A percentile compares a stretch with the other conserved stretches of the same genome.
Conservation (phyloP, 2,329 filamentous ascomycete genomes). For the Dendryphion nanum region DNA sequence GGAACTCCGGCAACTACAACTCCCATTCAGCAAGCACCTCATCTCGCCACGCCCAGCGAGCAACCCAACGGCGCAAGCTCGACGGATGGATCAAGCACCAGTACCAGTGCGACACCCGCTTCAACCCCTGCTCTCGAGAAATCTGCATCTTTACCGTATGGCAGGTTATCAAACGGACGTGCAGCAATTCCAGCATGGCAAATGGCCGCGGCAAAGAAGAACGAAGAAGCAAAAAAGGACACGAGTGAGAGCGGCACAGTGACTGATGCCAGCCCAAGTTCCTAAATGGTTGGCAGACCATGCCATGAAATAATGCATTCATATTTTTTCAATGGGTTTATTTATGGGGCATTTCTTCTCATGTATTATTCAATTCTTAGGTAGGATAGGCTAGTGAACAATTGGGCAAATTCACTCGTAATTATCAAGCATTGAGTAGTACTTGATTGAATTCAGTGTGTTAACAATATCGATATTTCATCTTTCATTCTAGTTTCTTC, state of each 20-base stretch:
- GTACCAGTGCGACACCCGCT: constrained; percentile 16
- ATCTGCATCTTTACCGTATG: constrained; percentile 23
- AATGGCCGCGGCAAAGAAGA: constrained; percentile 50
- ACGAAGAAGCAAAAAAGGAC: constrained; percentile 46
- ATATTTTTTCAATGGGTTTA: too few relatives aligned
- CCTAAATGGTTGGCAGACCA: too few relatives aligned
- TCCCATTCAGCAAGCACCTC: constrained; percentile 12
- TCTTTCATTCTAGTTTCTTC: too few relatives aligned
- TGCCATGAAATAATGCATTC: too few relatives aligned
- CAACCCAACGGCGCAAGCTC: constrained; percentile 16
- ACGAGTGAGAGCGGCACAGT: constrained; percentile 38
- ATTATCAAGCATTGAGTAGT: too few relatives aligned
- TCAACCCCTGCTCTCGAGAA: constrained; percentile 23
- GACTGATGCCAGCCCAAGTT: constrained; percentile 28
- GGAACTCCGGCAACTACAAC: constrained; percentile 20
- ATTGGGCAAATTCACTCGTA: too few relatives aligned
- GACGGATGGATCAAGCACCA: constrained; percentile 18
- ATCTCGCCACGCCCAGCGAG: constrained; percentile 17
- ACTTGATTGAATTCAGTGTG: too few relatives aligned
- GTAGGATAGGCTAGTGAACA: too few relatives aligned
- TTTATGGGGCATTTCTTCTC: too few relatives aligned
- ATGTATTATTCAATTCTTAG: too few relatives aligned
- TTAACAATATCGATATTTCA: too few relatives aligned
- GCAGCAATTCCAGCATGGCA: constrained; percentile 56
- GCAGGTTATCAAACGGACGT: constrained; percentile 31